A percentile compares a stretch with the other conserved stretches of the same genome.
These are phyloP conservation scores for Lentinula lateritia DNA, from an alignment of 768 basidiomycete species.

Conservation along the genomic window DNA sequence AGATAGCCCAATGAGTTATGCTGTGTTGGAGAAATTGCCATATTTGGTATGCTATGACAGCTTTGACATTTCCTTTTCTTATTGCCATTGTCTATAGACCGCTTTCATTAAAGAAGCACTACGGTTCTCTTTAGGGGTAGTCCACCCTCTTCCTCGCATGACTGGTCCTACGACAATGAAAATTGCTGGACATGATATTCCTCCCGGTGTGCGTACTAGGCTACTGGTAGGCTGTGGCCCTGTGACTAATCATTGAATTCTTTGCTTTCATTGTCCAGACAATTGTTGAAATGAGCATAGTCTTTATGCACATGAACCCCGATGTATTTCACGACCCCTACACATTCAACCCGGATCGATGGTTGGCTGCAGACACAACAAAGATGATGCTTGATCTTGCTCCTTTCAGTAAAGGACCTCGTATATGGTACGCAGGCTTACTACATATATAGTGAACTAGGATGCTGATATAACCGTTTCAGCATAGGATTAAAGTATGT, in stretches of 20 bases:
- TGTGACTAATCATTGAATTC: not conserved
- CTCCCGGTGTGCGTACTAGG: slow-evolving; percentile 27
- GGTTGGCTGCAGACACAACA: slow-evolving; percentile 28
- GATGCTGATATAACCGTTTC: not conserved
- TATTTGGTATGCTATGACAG: slow-evolving; percentile 25
- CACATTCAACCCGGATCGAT: slow-evolving; percentile 35
- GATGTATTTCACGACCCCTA: slow-evolving; percentile 35
- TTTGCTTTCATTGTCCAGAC: slow-evolving; percentile 21
- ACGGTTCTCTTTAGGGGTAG: slow-evolving; percentile 33
- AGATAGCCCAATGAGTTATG: slow-evolving; percentile 18
- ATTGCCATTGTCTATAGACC: slow-evolving; percentile 23
- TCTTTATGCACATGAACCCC: slow-evolving; percentile 31
- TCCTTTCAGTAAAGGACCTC: slow-evolving; percentile 37
- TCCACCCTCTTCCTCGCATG: slow-evolving; percentile 32
- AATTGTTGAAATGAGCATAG: slow-evolving; percentile 32
- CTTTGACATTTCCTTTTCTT: not conserved
- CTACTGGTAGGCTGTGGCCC: not conserved
- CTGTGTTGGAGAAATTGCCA: slow-evolving; percentile 28
- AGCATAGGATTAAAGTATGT: not conserved
- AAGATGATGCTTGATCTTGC: slow-evolving; percentile 36
- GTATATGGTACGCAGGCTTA: slow-evolving; percentile 29
- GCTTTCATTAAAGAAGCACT: slow-evolving; percentile 44
- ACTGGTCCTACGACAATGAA: slow-evolving; percentile 26
- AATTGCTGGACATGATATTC: slow-evolving; percentile 30
- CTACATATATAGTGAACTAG: not conserved